These are phyloP conservation scores for Helianthus annuus DNA, from an alignment of 129 eudicot species.

Conservation along the genomic window DNA sequence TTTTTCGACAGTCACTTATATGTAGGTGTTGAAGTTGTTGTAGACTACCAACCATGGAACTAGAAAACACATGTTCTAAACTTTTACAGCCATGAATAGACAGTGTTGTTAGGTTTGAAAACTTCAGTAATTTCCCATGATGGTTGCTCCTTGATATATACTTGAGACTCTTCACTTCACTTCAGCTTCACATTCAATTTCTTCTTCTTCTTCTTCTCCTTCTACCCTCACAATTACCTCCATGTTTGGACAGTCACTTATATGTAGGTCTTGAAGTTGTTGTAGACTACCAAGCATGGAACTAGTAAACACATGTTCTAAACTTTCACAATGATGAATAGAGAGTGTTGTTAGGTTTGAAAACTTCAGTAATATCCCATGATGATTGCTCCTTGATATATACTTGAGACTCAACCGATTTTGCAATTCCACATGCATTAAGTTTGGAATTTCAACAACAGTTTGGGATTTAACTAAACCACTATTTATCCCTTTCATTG, in stretches of 20 bases:
- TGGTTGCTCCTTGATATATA: not conserved
- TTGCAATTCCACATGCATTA: not conserved
- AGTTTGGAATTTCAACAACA: not conserved
- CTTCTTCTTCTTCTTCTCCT: no score
- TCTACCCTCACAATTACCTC: not conserved
- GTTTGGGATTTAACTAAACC: no score
- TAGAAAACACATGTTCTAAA: not conserved
- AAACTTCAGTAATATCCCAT: not conserved
- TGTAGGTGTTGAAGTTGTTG: not conserved
- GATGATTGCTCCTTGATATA: not conserved
- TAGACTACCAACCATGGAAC: conserved; percentile 4
- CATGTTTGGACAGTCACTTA: not conserved
- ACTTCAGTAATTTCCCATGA: not conserved
- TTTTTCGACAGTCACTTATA: not conserved
- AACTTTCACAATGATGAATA: fast-evolving
- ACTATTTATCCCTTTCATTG: no score
- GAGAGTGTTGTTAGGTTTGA: not conserved
- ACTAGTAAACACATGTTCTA: not conserved
- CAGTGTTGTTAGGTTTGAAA: conserved; percentile 1
- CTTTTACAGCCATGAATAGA: not conserved
- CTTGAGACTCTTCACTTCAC: no score
- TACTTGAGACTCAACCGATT: not conserved
- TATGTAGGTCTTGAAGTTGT: not conserved
- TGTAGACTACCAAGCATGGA: not conserved
- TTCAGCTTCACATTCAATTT: no score